Evolutionary conservation across 1,284 basidiomycete species (phyloP).

Genomic region (Bjerkandera adusta): DNA sequence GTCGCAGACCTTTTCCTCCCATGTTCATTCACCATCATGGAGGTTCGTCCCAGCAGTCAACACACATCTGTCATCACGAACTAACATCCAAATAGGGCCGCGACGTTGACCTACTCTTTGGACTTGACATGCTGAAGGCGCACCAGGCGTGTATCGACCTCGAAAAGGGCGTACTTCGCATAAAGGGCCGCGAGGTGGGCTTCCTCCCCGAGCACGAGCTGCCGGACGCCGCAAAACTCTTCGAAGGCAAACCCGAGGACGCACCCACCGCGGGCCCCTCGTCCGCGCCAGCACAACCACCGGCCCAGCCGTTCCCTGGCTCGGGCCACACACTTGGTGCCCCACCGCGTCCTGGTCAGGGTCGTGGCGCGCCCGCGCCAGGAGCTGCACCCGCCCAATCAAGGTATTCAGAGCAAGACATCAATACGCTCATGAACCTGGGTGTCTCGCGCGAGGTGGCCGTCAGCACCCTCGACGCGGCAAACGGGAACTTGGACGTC

Average conservation of each 20-base stretch:
- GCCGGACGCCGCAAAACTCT: conserved; percentile 70
- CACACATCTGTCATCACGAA: conserved; percentile 3
- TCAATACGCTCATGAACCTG: conserved; percentile 64
- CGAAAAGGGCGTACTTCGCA: conserved; percentile 82
- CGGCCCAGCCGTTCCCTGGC: conserved; percentile 51
- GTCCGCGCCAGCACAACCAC: conserved; percentile 17
- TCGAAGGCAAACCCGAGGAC: conserved; percentile 29
- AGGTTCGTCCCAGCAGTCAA: conserved; percentile 39
- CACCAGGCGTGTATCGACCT: conserved; percentile 97
- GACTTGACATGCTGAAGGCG: conserved; percentile 97
- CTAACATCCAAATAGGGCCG: conserved; percentile 54
- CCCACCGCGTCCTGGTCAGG: conserved; percentile 29
- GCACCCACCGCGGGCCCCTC: conserved; percentile 13
- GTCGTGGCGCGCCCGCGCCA: conserved; percentile 21
- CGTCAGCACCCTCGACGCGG: conserved; percentile 72
- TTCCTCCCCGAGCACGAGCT: conserved; percentile 96
- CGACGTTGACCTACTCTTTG: conserved; percentile 91
- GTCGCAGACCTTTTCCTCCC: conserved; percentile 82
- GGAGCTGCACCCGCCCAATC: conserved; percentile 17
- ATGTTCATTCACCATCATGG: conserved; percentile 95
- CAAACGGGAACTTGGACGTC: conserved; percentile 84
- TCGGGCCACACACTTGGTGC: conserved; percentile 52
- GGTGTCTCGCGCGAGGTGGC: conserved; percentile 79
- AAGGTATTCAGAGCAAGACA: conserved; percentile 48
- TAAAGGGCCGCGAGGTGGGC: conserved; percentile 81